Evolutionary conservation across 225 moss, liverwort and hornwort species (phyloP).

Genomic region (Pseudisothecium myosuroides): DNA sequence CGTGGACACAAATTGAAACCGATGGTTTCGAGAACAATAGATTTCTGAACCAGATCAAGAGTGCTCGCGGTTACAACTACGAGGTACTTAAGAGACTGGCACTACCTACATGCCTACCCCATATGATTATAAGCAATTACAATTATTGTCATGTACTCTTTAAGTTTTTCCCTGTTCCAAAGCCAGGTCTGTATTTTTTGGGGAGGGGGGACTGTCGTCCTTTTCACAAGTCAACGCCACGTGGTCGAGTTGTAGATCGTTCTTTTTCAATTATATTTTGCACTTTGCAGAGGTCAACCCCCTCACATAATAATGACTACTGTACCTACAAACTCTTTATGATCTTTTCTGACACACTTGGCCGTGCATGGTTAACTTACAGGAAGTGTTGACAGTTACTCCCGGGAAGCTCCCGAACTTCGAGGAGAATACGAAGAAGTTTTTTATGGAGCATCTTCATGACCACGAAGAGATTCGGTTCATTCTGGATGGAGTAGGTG

Average conservation of each 20-base stretch:
- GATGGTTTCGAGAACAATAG: slow-evolving; percentile 19
- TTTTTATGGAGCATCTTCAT: slow-evolving; percentile 55
- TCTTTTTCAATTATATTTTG: not conserved
- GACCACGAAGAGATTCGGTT: slow-evolving; percentile 58
- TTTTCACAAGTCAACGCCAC: not conserved
- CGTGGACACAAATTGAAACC: slow-evolving; percentile 55
- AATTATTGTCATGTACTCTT: not conserved
- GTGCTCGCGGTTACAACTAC: slow-evolving; percentile 46
- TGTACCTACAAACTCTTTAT: not conserved
- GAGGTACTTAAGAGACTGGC: slow-evolving; percentile 4
- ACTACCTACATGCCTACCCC: not conserved
- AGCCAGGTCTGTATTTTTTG: not conserved
- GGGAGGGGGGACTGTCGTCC: not conserved
- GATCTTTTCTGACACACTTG: not conserved
- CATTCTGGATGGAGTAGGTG: slow-evolving; percentile 50
- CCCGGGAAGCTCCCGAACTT: slow-evolving; percentile 39
- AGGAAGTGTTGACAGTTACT: slow-evolving; percentile 52
- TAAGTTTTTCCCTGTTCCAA: not conserved
- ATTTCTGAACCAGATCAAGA: slow-evolving; percentile 36
- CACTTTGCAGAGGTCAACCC: not conserved
- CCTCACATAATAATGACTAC: not conserved
- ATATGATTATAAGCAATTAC: not conserved
- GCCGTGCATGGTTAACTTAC: not conserved
- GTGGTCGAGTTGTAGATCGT: not conserved
- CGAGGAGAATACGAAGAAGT: slow-evolving; percentile 44